Conservation (phyloP, 2,329 filamentous ascomycete species). For the Thelonectria olida region DNA sequence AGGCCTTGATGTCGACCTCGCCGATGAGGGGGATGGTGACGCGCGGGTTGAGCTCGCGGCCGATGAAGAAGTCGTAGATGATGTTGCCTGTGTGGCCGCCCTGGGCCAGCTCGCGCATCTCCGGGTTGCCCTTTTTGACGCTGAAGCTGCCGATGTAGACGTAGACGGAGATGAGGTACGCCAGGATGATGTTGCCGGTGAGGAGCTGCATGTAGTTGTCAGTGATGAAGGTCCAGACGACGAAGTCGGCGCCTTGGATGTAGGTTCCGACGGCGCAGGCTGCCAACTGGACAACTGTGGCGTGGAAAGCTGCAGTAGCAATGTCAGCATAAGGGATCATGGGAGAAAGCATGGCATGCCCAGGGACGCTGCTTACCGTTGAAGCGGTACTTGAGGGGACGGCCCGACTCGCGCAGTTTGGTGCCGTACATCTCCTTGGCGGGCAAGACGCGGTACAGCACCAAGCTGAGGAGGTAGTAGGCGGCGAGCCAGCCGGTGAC, state of each 20-base stretch:
- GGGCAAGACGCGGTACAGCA: conserved; percentile 78
- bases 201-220: conserved; percentile 88
- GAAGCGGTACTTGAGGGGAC: conserved; percentile 80
- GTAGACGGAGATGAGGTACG: conserved; percentile 74
- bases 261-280: conserved; percentile 76
- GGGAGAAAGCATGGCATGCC: too few species aligned
- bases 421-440: conserved; percentile 74
- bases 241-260: conserved; percentile 78
- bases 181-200: conserved; percentile 81
- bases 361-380: conserved; percentile 59
- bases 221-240: conserved; percentile 88
- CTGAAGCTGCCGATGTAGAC: conserved; percentile 83
- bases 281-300: conserved; percentile 74
- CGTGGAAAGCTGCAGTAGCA: conserved; percentile 69
- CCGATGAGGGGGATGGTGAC: conserved; percentile 79
- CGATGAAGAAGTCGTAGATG: conserved; percentile 95
- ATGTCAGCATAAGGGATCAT: too few species aligned
- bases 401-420: conserved; percentile 69
- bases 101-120: conserved; percentile 78
- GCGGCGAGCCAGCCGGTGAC: conserved; percentile 73
- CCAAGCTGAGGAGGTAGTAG: conserved; percentile 79
- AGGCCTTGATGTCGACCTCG: conserved; percentile 87
- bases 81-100: conserved; percentile 83
- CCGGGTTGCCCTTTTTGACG: conserved; percentile 74
- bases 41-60: conserved; percentile 92